These are phyloP conservation scores for Vachellia collinsii DNA, from an alignment of 306 rosid genomes.

Conservation along the genomic window DNA sequence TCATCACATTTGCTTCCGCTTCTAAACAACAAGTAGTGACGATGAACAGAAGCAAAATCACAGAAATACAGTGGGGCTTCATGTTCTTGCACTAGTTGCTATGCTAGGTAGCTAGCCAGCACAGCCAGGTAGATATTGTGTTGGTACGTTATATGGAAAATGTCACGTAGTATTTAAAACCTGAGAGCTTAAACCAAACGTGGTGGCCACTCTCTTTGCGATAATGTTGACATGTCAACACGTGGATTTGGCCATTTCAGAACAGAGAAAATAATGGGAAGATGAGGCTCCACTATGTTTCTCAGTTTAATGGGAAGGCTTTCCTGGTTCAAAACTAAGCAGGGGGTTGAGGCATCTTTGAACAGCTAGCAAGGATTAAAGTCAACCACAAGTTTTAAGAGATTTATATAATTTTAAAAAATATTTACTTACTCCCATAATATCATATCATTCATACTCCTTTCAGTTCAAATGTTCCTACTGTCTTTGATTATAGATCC, in stretches of 20 bases:
- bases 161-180: slow-evolving; percentile 39
- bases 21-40: slow-evolving; percentile 30
- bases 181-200: slow-evolving; percentile 37
- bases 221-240: slow-evolving; percentile 46
- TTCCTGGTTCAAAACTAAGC: slow-evolving; percentile 38
- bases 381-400: slow-evolving; percentile 30
- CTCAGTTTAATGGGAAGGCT: slow-evolving; percentile 2
- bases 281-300: neutral
- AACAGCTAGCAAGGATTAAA: slow-evolving; percentile 27
- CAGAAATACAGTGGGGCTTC: slow-evolving; percentile 41
- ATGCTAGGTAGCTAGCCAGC: neutral
- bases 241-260: slow-evolving; percentile 13
- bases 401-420: neutral
- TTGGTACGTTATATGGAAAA: slow-evolving; percentile 30
- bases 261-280: neutral
- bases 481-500: too few species aligned
- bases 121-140: slow-evolving; percentile 17
- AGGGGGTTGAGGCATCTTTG: slow-evolving; percentile 19
- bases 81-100: slow-evolving; percentile 33
- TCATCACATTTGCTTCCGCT: neutral
- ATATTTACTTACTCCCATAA: too few species aligned
- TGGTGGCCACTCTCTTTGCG: slow-evolving; percentile 50
- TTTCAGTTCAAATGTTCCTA: too few species aligned
- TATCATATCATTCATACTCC: too few species aligned
- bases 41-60: slow-evolving; percentile 40